A percentile compares a stretch with the other conserved stretches of the same genome.
These are phyloP conservation scores for Auriculariales sp. DNA, from an alignment of 768 basidiomycete species.

Conservation along the genomic window DNA sequence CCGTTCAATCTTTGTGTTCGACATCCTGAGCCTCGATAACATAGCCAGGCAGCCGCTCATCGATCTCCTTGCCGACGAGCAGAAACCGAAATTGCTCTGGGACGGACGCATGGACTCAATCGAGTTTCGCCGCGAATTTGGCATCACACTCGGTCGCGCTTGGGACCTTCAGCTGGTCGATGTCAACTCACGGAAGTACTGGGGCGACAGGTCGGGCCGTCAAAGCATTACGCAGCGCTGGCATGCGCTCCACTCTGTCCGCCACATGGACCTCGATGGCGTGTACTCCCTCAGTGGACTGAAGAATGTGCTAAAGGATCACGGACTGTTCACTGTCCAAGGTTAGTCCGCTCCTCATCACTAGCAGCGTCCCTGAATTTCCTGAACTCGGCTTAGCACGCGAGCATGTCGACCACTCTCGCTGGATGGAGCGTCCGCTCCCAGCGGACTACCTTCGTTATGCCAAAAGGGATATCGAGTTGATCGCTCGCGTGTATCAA, in stretches of 20 bases:
- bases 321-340: too few species aligned
- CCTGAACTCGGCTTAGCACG: too few species aligned
- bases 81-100: constrained; percentile 25
- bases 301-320: neutral
- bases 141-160: constrained; percentile 17
- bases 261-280: neutral
- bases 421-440: neutral
- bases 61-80: constrained; percentile 15
- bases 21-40: constrained; percentile 14
- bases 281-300: neutral
- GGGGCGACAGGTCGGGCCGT: constrained; percentile 15
- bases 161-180: constrained; percentile 29
- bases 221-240: constrained; percentile 8
- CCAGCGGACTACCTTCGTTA: neutral
- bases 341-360: too few species aligned
- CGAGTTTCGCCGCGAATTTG: constrained; percentile 18
- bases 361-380: too few species aligned
- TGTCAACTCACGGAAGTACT: constrained; percentile 15
- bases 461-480: neutral
- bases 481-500: neutral
- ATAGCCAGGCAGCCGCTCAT: constrained; percentile 14
- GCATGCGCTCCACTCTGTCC: neutral
- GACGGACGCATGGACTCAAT: constrained; percentile 28
- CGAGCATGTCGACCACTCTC: too few species aligned
- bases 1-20: constrained; percentile 22